These are phyloP conservation scores for Paspalum vaginatum DNA, from an alignment of 176 grass and related monocot genomes.

Conservation along the genomic window DNA sequence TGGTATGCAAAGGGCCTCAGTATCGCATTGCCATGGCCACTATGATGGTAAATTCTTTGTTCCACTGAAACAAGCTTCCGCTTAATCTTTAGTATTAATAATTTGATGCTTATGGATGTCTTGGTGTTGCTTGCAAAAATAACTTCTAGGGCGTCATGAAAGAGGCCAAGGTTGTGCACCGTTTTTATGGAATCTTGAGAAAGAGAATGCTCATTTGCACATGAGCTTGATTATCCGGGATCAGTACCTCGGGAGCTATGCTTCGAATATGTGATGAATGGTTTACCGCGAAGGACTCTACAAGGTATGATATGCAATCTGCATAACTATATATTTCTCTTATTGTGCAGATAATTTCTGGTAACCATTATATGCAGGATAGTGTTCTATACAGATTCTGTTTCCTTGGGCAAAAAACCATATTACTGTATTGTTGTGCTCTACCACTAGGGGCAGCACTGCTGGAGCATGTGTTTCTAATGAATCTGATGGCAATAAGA, in stretches of 20 bases:
- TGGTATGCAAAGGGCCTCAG: neutral
- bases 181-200: neutral
- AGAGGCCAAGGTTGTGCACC: neutral
- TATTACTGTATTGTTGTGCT: neutral
- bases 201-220: neutral
- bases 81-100: neutral
- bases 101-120: neutral
- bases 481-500: too few relatives aligned
- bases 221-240: neutral
- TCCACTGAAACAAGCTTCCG: neutral
- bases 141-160: neutral
- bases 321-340: too few relatives aligned
- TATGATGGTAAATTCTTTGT: slow-evolving; percentile 1
- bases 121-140: neutral
- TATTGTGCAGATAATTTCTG: neutral
- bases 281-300: neutral
- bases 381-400: neutral
- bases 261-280: neutral
- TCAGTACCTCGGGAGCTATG: neutral
- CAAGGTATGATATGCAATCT: neutral
- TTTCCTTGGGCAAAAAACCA: neutral
- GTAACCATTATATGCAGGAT: neutral
- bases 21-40: neutral
- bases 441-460: too few relatives aligned
- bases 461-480: too few relatives aligned